These are phyloP conservation scores for Tylopilus subfusipes DNA, from an alignment of 768 basidiomycete species.

Conservation along the genomic window DNA sequence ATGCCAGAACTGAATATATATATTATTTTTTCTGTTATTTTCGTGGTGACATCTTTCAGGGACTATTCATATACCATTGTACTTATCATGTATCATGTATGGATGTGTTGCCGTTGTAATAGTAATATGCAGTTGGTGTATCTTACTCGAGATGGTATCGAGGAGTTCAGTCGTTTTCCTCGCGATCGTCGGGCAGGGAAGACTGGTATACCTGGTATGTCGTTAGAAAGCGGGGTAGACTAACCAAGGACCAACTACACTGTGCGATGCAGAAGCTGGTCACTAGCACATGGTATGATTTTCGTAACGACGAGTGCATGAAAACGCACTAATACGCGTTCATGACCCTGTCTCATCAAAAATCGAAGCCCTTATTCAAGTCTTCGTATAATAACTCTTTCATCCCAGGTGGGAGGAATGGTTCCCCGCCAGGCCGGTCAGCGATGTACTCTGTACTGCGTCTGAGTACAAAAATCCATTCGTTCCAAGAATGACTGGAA, in stretches of 20 bases:
- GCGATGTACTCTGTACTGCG: constrained; percentile 45
- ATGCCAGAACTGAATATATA: not conserved
- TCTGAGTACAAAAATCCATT: not conserved
- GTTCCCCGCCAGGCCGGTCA: constrained; percentile 47
- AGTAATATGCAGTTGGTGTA: constrained; percentile 26
- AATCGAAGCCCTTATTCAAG: constrained; percentile 79
- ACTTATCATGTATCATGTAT: constrained; percentile 4
- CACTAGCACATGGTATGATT: no score
- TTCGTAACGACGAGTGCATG: no score
- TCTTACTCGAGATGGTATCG: constrained; percentile 11
- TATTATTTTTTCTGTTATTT: not conserved
- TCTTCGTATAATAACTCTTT: constrained; percentile 79
- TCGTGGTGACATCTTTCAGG: not conserved
- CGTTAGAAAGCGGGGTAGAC: no score
- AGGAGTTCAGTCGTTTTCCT: not conserved
- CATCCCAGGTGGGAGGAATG: constrained; percentile 89
- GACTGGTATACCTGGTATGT: no score
- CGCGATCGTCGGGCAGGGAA: not conserved
- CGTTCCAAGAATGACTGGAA: not conserved
- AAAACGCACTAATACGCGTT: no score
- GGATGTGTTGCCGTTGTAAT: constrained; percentile 15
- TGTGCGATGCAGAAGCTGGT: no score
- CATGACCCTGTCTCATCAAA: constrained; percentile 10
- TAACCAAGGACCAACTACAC: no score
- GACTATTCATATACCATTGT: constrained; percentile 15